Base-by-base conservation (phyloP, 2,329 filamentous ascomycete genomes). In the Monilinia laxa region DNA sequence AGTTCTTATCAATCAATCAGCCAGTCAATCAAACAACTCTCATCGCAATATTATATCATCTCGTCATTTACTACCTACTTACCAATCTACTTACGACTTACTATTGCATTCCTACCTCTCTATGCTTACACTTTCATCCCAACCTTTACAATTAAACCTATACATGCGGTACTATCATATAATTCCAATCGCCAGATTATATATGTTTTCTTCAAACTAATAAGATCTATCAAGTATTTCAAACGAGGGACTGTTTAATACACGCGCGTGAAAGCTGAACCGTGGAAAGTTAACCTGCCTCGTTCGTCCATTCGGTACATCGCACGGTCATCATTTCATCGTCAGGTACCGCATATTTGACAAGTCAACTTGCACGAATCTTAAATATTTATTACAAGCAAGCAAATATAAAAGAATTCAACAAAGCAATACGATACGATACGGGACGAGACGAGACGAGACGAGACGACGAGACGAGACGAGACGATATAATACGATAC, bases 261-360 rank as follows among this genome's bases (percentile, higher is more conserved):
- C 53, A 64, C 62, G 62, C 62, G 62, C 62, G 62, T 53, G 52
- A 35, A 35, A 35, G 31, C 42, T 47, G 54, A 16, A 59, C 20
- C 47, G 56, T 59, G 56, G 56, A 47, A 4, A 42, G 40, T 42
- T 42, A 58, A 58, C 40, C 28, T 49, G n/a, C 45, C 25, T 49
- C 42, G 25, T 51, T 58, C 63, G 16, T 52, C 23, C 45, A 49
- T 25, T 52, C 63, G 54, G 54, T 60, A 60, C 45, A 65, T 65
- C 63, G 63, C 63, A 65, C 63, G 63, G 63, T 65, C 53, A 59
- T 65, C 63, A 59, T 65, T 65, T 59, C 42, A 65, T 59, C 63
- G 63, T 65, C 63, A 65, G 63, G 63, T 65, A 65, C 63, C 63
- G 63, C 63, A 65, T 68, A 55, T 62, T 53, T 65, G 62, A 65